Evolutionary conservation across 345 rosid genomes (phyloP), one percentile per base, ranked within the genome.

Genomic region (Gossypium anomalum): DNA sequence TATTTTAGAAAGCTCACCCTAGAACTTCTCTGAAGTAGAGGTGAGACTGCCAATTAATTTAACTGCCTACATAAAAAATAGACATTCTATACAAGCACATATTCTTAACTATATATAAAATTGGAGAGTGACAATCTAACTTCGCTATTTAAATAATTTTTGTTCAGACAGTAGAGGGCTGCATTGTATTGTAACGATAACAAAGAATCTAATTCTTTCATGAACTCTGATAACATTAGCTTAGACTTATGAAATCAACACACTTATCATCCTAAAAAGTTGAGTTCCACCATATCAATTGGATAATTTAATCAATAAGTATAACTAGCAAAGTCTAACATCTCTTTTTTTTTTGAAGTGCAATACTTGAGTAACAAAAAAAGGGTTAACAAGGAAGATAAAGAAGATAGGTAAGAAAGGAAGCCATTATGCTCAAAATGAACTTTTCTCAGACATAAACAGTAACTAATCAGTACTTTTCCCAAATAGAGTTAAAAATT

Each of bases 281-380:
- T 65, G 48, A 44, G 12, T 49, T 68, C 47, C 47, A 29, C 17
- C 57, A 69, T 19, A 51, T 25, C 45, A 29, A 25, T 70, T 52
- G 73, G n/a, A 52, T n/a, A 70, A 70, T 16, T 69, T 51, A 51
- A 69, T 25, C 10, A 69, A 29, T 16, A 69, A 52, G 20, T 13
- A 47, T 7, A 47, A 67, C 7, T 22, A 47, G 20, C 17, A 9
- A 51, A 69, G 59, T 17, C 22, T 51, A 4, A 25, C 9, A 25
- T 52, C 44, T 10, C 9, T 49, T 4, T 29, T 29, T 34, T 27
- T 16, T 68, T 48, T 25, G 0, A 51, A 70, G 48, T 70, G 2
- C 4, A 22, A 52, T 51, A 7, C 58, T 48, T 25, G 22, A 48
- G 34, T 13, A 22, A 16, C 17, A 67, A 13, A 14, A 13, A 48